Conservation (phyloP, 1,284 basidiomycete species). For the Moniliophthora roreri region DNA sequence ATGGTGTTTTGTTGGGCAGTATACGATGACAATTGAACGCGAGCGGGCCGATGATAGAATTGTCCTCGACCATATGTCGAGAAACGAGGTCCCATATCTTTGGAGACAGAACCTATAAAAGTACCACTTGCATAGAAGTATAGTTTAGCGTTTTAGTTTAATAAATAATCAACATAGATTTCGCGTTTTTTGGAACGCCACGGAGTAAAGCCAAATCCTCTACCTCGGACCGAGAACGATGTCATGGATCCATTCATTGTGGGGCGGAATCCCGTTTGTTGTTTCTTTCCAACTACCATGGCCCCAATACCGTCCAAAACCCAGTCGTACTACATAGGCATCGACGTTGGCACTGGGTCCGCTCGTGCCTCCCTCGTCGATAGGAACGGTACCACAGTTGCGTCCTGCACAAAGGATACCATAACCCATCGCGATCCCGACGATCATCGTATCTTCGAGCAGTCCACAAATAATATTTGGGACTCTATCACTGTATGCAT, state of each 20-base stretch:
- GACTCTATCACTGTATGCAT: conserved; percentile 70
- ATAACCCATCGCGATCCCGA: conserved; percentile 81
- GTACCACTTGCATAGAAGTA: no score
- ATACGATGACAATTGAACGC: conserved; percentile 15
- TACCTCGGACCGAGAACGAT: no score
- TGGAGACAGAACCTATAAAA: neutral
- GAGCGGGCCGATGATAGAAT: neutral
- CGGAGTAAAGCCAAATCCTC: no score
- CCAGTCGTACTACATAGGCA: conserved; percentile 60
- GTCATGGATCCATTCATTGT: no score
- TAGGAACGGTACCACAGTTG: conserved; percentile 73
- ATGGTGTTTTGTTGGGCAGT: conserved; percentile 28
- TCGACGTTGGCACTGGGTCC: conserved; percentile 91
- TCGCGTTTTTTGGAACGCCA: no score
- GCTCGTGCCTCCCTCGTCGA: conserved; percentile 87
- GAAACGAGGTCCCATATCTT: neutral
- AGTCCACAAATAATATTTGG: conserved; percentile 91
- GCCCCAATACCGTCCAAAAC: neutral
- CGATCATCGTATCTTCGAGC: conserved; percentile 95
- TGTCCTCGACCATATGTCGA: neutral
- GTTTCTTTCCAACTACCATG: conserved; percentile 20
- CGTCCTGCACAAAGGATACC: conserved; percentile 78
- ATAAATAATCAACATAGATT: neutral
- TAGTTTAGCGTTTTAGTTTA: neutral
- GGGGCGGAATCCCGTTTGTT: neutral